phyloP scores from a whole-genome alignment of 208 protist genomes.

The Dictyostelium gargantuum region DNA sequence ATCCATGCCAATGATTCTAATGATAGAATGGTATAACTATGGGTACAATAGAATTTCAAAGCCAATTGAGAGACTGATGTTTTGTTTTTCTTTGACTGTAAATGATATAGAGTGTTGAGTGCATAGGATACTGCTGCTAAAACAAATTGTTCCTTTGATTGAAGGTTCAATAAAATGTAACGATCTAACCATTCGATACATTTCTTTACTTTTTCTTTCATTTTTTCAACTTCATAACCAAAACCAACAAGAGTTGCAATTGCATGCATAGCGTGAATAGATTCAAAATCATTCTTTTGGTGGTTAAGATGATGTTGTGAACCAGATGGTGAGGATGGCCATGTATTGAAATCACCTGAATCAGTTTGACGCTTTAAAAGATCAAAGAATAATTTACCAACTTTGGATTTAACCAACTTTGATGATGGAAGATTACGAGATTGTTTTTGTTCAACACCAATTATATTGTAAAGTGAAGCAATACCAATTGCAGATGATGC shows the following conservation, averaged over 20 bases:
- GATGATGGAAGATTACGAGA: background rate
- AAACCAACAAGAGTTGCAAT: background rate
- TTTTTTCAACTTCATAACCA: background rate
- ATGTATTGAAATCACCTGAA: background rate
- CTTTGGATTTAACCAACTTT: background rate
- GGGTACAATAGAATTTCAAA: conserved; percentile 16
- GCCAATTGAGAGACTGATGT: background rate
- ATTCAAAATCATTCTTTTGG: conserved; percentile 22
- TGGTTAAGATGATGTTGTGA: too few species aligned
- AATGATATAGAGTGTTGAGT: background rate
- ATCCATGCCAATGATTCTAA: conserved; percentile 45
- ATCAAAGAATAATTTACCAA: background rate
- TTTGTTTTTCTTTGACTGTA: conserved; percentile 14
- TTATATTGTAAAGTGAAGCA: background rate
- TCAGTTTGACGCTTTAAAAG: background rate
- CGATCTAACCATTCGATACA: background rate
- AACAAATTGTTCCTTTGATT: background rate
- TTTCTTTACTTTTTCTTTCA: background rate
- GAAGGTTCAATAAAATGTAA: background rate
- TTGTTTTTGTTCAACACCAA: conserved; percentile 6
- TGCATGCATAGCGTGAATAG: conserved; percentile 14
- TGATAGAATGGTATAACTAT: background rate
- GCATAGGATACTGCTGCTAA: conserved; percentile 6
- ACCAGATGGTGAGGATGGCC: background rate
- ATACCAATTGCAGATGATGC: conserved; percentile 9